Conservation (phyloP, 257 asterid species). For the Plantago ovata region DNA sequence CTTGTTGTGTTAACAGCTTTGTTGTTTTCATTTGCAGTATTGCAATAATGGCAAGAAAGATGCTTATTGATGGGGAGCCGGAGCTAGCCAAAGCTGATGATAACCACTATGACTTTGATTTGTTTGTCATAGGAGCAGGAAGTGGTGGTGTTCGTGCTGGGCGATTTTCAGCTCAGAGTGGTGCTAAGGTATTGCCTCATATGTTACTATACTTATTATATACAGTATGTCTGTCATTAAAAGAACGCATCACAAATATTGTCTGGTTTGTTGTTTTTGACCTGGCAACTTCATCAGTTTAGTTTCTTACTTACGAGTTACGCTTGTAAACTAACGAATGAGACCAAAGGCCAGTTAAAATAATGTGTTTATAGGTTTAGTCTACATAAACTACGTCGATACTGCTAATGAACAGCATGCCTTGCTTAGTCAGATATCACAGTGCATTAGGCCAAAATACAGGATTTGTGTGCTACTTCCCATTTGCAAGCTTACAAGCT, state of each 20-base stretch:
- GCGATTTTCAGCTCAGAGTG: slow-evolving; percentile 83
- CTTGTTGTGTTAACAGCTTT: slow-evolving; percentile 16
- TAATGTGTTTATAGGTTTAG: not conserved
- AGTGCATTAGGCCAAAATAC: too few species aligned
- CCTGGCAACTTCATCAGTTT: too few species aligned
- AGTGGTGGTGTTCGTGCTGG: slow-evolving; percentile 99
- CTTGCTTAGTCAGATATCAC: too few species aligned
- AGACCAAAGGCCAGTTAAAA: too few species aligned
- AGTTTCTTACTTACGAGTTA: too few species aligned
- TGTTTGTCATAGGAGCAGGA: slow-evolving; percentile 96
- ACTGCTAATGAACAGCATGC: not conserved
- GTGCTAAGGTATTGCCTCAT: slow-evolving; percentile 66
- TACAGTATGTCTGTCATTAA: too few species aligned
- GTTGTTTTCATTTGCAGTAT: slow-evolving; percentile 22
- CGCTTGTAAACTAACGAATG: too few species aligned
- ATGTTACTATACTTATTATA: too few species aligned
- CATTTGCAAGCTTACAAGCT: too few species aligned
- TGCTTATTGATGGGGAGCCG: slow-evolving; percentile 76
- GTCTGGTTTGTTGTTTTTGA: not conserved
- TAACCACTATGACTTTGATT: slow-evolving; percentile 73
- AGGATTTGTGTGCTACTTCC: too few species aligned
- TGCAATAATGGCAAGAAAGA: slow-evolving; percentile 79
- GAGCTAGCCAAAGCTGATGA: slow-evolving; percentile 37
- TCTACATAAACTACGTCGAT: not conserved
- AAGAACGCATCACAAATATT: not conserved